Base-by-base conservation (phyloP, 306 rosid species). In the Vigna hirtella region DNA sequence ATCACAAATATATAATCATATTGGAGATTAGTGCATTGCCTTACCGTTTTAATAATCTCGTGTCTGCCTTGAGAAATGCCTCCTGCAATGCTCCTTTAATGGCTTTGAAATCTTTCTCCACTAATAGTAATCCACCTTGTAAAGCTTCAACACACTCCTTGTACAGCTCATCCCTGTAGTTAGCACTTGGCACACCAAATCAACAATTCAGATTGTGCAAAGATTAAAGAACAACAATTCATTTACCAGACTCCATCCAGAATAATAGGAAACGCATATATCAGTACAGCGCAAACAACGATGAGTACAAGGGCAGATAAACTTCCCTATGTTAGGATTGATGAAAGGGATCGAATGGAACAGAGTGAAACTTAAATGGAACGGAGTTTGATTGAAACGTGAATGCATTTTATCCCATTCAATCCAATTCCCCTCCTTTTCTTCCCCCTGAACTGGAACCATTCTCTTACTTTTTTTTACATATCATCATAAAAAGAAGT, bases 91-190 rank as follows among this genome's bases (percentile, higher is more conserved):
- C 96, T 57, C 85, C 91, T 78, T 79, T 86, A 77, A 90, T 87
- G 80, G 83, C 77, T 56, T 85, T 81, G 83, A 86, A 86, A 82
- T 91, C 90, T 20, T 85, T 91, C 74, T 85, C 87, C 8, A 71
- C 86, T 79, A 93, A 79, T 66, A 96, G 63, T 63, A 87, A 48
- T 36, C 99, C 97, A 6, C 94, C 98, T 70, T 91, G 89, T 81
- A 96, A 84, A 62, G 94, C 93, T 67, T 83, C 89, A 71, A 89
- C 50, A 83, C 94, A 91, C 85, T 91, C 98, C 72, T 93, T 96
- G 88, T 91, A 93, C 28, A 96, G 90, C 88, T 91, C 99, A 65
- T 96, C 98, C 82, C 98, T 95, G 85, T 52, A 15, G 75, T 81
- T 62, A 55, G 71, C 64, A 80, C 71, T 79, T 59, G 71, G 65